Conservation (phyloP, 2,329 filamentous ascomycete species). For the Berkeleyomyces basicola region DNA sequence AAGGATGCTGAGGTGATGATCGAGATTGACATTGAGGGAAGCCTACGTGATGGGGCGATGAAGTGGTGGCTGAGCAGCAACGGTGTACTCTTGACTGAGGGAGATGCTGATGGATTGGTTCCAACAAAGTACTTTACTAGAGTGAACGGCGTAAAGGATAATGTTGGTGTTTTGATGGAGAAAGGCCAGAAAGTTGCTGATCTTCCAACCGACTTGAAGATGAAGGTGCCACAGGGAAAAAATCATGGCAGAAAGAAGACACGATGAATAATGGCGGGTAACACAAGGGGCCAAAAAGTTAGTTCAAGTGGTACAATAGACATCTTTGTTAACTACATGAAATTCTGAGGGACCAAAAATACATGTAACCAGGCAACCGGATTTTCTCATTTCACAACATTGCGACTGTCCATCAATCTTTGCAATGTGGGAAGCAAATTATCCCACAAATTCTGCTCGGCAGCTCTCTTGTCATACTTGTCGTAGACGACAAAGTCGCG, state of each 20-base stretch:
- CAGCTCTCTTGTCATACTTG: constrained; percentile 20
- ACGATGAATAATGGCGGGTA: constrained; percentile 11
- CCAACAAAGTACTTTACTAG: constrained; percentile 51
- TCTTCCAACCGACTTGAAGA: constrained; percentile 43
- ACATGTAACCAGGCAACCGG: neutral
- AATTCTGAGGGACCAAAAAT: neutral
- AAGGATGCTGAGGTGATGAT: constrained; percentile 60
- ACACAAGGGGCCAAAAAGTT: neutral
- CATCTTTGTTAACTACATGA: neutral
- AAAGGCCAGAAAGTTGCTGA: constrained; percentile 51
- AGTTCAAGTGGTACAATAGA: neutral
- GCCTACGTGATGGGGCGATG: constrained; percentile 42
- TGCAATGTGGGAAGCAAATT: constrained; percentile 17
- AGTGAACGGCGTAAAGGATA: constrained; percentile 45
- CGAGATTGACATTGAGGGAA: constrained; percentile 54
- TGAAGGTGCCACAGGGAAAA: constrained; percentile 33
- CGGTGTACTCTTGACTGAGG: constrained; percentile 53
- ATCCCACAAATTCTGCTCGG: constrained; percentile 26
- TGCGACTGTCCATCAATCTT: constrained; percentile 12
- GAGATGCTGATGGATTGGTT: constrained; percentile 42
- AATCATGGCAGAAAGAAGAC: constrained; percentile 17
- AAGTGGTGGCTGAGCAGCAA: constrained; percentile 70
- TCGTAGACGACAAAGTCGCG: constrained; percentile 21
- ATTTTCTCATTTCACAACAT: neutral
- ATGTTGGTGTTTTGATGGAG: constrained; percentile 51